A percentile compares a stretch with the other conserved stretches of the same genome.
Conservation (phyloP, 2,329 filamentous ascomycete species). For the Penicillium sp. region DNA sequence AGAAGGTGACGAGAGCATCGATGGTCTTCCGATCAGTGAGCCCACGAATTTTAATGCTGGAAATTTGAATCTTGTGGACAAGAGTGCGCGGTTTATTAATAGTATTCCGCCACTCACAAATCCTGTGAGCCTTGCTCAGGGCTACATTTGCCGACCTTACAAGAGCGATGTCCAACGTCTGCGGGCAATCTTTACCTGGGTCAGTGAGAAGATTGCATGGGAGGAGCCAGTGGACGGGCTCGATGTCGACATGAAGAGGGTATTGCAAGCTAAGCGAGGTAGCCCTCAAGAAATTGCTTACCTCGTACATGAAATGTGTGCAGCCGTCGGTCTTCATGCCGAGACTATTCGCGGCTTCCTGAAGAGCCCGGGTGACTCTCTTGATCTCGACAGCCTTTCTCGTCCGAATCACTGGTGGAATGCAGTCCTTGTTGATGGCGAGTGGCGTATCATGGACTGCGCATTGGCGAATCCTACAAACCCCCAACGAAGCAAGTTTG, state of each 20-base stretch:
- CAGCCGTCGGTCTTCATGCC: conserved; percentile 81
- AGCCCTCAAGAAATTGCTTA: conserved; percentile 87
- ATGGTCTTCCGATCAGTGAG: conserved; percentile 80
- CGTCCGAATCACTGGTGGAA: conserved; percentile 98
- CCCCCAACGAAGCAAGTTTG: conserved; percentile 76
- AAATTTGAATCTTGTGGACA: conserved; percentile 87
- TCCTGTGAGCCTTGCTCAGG: conserved; percentile 79
- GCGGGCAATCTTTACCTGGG: conserved; percentile 96
- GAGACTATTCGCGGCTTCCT: conserved; percentile 89
- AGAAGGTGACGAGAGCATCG: conserved; percentile 85
- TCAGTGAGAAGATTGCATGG: conserved; percentile 92
- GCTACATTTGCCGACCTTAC: conserved; percentile 91
- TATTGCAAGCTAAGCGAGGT: conserved; percentile 80
- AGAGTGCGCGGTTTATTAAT: conserved; percentile 88
- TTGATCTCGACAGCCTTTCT: conserved; percentile 80
- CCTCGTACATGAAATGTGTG: conserved; percentile 91
- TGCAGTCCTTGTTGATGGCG: conserved; percentile 84
- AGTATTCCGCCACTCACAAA: conserved; percentile 81
- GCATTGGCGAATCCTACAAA: conserved; percentile 90
- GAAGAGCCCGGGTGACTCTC: conserved; percentile 81
- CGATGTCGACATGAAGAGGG: conserved; percentile 73
- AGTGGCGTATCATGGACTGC: conserved; percentile 96
- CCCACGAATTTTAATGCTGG: conserved; percentile 79
- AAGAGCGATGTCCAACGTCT: conserved; percentile 90
- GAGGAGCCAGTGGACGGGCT: conserved; percentile 91